Evolutionary conservation across 2,329 filamentous ascomycete genomes (phyloP), one percentile per base, ranked within the genome.

Genomic region (Neoscytalidium dimidiatum): DNA sequence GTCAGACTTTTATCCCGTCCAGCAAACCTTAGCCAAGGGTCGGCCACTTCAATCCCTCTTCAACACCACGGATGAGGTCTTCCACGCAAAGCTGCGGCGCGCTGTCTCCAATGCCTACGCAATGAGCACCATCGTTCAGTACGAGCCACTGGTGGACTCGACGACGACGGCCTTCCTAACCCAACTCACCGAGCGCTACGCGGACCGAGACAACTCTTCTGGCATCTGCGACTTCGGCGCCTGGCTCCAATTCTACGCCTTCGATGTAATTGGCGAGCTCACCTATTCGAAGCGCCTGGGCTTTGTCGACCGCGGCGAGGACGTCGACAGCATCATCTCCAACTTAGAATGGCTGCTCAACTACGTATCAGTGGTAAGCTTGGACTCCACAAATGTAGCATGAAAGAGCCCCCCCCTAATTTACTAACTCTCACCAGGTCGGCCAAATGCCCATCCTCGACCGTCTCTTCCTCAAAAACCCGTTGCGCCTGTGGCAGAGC

Each of bases 241-340:
- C 23, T 80, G 79, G 75, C 75, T 82, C 58, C 79, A 77, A 57
- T 79, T 19, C 19, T 67, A 64, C 38, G 60, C 66, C 1, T 68
- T 67, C 31, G 68, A 70, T 46, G 67, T 70, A 38, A 65, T 70
- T 13, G 68, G 68, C 5, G 44, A 63, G 38, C 26, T 70, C 21
- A 70, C 68, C 0, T 70, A 67, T 29, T 68, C 67, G 3, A 56
- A 57, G 19, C 14, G 38, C 3, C 65, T 66, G 31, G 68, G 68
- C 1, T 70, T 70, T 53, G 7, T 70, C 21, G 65, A 68, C 31
- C 26, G 35, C 17, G 64, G 57, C 28, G 44, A 64, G 14, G 68
- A 70, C 43, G 60, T 65, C 33, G 67, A 60, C 31, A 19, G 56
- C 33, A 61, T 44, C 23, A 63, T 65, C 21, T 28, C 17, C 35